Conservation (phyloP, 2,329 filamentous ascomycete genomes). For the Teratosphaeria destructans region DNA sequence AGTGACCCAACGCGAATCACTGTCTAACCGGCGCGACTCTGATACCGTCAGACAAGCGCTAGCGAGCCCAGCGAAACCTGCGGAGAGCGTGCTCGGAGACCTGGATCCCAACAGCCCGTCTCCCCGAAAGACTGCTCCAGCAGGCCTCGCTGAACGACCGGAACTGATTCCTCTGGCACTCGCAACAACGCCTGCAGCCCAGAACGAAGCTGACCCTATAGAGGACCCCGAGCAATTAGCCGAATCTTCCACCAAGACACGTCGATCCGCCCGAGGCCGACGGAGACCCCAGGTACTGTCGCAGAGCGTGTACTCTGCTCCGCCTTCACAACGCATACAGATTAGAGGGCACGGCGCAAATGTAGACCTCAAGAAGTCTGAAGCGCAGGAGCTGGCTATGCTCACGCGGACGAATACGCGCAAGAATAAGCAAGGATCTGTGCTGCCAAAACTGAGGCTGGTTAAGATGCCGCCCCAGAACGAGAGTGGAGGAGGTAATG, state of each 20-base stretch:
- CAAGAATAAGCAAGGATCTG: conserved; percentile 39
- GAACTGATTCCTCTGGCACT: conserved; percentile 10
- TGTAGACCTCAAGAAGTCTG: conserved; percentile 35
- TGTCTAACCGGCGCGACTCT: conserved; percentile 38
- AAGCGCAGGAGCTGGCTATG: conserved; percentile 38
- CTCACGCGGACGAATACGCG: conserved; percentile 39
- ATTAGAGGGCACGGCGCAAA: conserved; percentile 34
- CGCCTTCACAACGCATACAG: conserved; percentile 23
- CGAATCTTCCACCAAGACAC: background rate
- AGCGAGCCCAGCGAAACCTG: conserved; percentile 27
- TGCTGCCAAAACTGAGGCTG: conserved; percentile 34
- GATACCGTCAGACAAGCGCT: conserved; percentile 37
- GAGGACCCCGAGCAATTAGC: background rate
- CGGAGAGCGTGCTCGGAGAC: conserved; percentile 29
- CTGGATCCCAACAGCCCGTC: conserved; percentile 41
- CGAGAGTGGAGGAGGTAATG: background rate
- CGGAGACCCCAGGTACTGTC: conserved; percentile 12
- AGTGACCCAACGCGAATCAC: conserved; percentile 25
- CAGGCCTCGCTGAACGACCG: background rate
- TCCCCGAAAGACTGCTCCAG: conserved; percentile 12
- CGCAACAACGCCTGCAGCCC: conserved; percentile 3
- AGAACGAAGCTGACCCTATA: conserved; percentile 1
- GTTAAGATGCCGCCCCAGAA: conserved; percentile 27
- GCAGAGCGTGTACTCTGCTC: background rate
- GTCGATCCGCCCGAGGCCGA: conserved; percentile 12